These are phyloP conservation scores for Solanum hybrid DNA, from an alignment of 305 asterid species.

Conservation along the genomic window DNA sequence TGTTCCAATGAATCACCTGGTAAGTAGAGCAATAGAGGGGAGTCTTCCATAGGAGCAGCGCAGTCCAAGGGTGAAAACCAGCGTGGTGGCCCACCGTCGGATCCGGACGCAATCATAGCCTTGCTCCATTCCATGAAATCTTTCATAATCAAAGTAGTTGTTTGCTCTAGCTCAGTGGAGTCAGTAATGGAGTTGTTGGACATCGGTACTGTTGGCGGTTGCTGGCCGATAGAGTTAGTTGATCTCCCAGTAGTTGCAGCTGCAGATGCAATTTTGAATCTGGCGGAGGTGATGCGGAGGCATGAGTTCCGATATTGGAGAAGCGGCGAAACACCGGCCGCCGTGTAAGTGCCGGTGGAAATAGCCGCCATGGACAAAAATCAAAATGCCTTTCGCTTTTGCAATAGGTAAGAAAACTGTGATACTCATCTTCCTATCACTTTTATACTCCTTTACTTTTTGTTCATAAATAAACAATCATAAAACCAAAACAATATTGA, in stretches of 20 bases:
- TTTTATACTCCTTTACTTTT: neutral
- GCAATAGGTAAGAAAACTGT: neutral
- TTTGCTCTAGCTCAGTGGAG: conserved; percentile 1
- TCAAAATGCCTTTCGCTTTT: neutral
- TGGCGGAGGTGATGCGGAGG: neutral
- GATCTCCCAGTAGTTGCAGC: neutral
- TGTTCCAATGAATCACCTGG: conserved; percentile 30
- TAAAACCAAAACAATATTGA: neutral
- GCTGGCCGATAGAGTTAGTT: neutral
- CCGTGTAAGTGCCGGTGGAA: neutral
- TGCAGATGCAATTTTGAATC: neutral
- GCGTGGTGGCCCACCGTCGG: conserved; percentile 63
- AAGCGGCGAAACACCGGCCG: neutral
- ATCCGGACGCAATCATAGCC: conserved; percentile 27
- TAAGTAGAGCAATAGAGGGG: conserved; percentile 59
- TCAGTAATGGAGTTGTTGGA: neutral
- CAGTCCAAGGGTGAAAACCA: conserved; percentile 72
- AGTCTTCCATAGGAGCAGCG: conserved; percentile 12
- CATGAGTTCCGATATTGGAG: neutral
- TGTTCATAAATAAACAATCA: neutral
- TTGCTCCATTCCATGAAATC: conserved; percentile 40
- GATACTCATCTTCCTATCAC: neutral
- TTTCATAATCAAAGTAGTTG: conserved; percentile 17
- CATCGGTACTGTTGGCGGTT: neutral
- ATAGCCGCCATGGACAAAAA: neutral